phyloP scores from a whole-genome alignment of 441 rosid species.

The Populus trichocarpa region DNA sequence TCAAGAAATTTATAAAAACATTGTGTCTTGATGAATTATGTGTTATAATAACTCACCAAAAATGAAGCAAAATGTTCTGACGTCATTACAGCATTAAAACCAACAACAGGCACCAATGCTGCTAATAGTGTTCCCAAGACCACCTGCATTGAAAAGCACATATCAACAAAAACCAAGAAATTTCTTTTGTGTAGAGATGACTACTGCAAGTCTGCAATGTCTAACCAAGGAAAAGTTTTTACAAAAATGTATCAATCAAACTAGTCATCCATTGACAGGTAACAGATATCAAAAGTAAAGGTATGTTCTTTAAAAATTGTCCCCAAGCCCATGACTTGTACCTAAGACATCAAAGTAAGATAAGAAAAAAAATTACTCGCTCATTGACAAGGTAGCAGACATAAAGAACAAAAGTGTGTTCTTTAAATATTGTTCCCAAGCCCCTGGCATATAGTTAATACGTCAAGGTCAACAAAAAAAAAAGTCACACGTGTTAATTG shows the following conservation, averaged over 20 bases:
- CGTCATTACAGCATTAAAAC: conserved; percentile 99
- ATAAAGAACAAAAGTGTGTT: background rate
- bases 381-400: background rate
- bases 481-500: background rate
- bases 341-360: background rate
- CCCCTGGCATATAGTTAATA: background rate
- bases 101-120: conserved; percentile 99
- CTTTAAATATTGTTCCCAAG: background rate
- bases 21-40: background rate
- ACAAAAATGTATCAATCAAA: background rate
- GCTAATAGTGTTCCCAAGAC: conserved; percentile 90
- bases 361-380: background rate
- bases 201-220: background rate
- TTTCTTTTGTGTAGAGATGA: conserved; percentile 1
- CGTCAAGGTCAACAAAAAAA: background rate
- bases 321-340: background rate
- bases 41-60: conserved; percentile 55
- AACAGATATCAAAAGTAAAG: background rate
- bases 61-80: conserved; percentile 99
- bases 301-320: background rate
- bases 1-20: background rate
- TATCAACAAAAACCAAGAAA: conserved; percentile 20
- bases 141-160: conserved; percentile 52
- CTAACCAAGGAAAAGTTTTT: background rate
- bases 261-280: background rate